Evolutionary conservation across 768 basidiomycete genomes (phyloP).

Genomic region (Agaricus subrufescens): DNA sequence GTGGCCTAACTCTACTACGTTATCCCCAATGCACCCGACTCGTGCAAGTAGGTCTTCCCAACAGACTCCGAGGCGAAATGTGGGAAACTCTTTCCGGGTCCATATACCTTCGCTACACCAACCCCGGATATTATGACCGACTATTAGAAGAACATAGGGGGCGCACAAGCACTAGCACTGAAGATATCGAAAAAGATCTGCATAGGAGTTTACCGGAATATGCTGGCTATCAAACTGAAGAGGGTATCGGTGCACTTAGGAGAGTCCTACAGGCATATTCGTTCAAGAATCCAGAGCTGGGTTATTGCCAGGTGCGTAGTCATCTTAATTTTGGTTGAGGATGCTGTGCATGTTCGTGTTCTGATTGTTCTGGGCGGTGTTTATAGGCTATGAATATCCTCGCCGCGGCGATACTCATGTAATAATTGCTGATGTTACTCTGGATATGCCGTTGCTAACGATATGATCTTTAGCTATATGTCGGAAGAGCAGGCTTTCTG

Average conservation of each 20-base stretch:
- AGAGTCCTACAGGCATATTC: slow-evolving; percentile 94
- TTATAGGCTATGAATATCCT: slow-evolving; percentile 93
- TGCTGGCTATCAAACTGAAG: slow-evolving; percentile 88
- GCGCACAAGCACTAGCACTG: slow-evolving; percentile 80
- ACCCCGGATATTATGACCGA: slow-evolving; percentile 77
- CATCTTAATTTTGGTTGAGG: neutral
- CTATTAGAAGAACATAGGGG: slow-evolving; percentile 77
- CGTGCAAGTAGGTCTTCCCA: slow-evolving; percentile 94
- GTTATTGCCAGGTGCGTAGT: slow-evolving; percentile 81
- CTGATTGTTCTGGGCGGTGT: neutral
- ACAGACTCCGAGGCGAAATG: slow-evolving; percentile 91
- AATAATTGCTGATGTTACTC: slow-evolving; percentile 16
- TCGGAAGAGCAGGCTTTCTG: slow-evolving; percentile 99
- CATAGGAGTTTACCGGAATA: slow-evolving; percentile 96
- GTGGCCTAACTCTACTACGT: slow-evolving; percentile 90
- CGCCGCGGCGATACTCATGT: slow-evolving; percentile 93
- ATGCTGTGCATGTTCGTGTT: neutral
- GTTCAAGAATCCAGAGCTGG: slow-evolving; percentile 88
- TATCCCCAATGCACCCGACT: slow-evolving; percentile 98
- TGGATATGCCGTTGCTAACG: neutral
- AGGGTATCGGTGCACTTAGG: slow-evolving; percentile 80
- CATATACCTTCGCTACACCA: slow-evolving; percentile 81
- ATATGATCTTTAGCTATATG: slow-evolving; percentile 70
- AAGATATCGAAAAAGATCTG: slow-evolving; percentile 98
- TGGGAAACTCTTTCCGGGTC: slow-evolving; percentile 98